Evolutionary conservation across 768 basidiomycete species (phyloP).

Genomic region (Pleurotus pulmonarius): DNA sequence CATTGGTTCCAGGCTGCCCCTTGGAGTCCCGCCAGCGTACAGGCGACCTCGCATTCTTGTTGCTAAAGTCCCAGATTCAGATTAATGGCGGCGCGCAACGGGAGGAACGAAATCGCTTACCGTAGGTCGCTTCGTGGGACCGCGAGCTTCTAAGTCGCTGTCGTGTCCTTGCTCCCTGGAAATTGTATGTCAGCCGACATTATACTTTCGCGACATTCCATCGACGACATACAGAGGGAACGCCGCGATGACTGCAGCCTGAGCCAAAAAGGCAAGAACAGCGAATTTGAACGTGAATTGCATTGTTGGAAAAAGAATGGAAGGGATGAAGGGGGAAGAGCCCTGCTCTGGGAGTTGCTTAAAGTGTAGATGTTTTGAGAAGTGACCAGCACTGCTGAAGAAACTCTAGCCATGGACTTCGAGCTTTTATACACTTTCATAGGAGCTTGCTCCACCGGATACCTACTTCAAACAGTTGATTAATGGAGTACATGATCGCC

Average conservation of each 20-base stretch:
- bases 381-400: slow-evolving; percentile 6
- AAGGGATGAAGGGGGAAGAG: background rate
- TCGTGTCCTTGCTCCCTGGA: background rate
- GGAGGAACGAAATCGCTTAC: background rate
- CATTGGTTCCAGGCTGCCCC: background rate
- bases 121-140: background rate
- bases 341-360: background rate
- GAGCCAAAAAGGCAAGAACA: background rate
- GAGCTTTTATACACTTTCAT: background rate
- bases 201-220: background rate
- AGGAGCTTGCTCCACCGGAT: too few species aligned
- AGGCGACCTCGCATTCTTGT: slow-evolving; percentile 3
- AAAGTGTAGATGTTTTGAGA: background rate
- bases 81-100: background rate
- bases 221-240: too few species aligned
- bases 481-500: too few species aligned
- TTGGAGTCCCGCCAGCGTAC: background rate
- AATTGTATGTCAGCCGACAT: too few species aligned
- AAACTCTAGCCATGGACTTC: background rate
- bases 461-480: too few species aligned
- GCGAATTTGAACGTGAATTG: background rate
- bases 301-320: background rate
- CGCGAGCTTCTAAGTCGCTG: background rate
- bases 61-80: background rate
- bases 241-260: background rate